Percentiles rank a stretch among this genome's conserved stretches.
Evolutionary conservation across 345 rosid genomes (phyloP).

Genomic region (Heritiera fomes): DNA sequence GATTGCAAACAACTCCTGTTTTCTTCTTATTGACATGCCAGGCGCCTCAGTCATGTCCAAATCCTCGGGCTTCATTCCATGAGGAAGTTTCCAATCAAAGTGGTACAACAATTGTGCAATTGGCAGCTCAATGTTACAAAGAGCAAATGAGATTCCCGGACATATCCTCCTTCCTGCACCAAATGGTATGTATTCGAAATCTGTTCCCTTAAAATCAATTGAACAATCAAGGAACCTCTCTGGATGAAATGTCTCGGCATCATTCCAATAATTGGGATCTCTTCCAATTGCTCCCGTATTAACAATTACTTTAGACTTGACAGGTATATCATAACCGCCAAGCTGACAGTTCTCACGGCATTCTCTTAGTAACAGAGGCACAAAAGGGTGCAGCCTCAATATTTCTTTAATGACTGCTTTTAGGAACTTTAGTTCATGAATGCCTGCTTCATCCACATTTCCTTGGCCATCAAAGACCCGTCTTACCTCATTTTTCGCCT

Average conservation of each 20-base stretch:
- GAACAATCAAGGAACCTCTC: slow-evolving; percentile 14
- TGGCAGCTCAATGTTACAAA: slow-evolving; percentile 1
- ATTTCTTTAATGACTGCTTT: slow-evolving; percentile 17
- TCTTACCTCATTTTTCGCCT: slow-evolving; percentile 12
- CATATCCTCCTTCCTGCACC: slow-evolving; percentile 25
- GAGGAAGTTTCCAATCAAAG: slow-evolving; percentile 17
- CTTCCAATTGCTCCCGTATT: slow-evolving; percentile 15
- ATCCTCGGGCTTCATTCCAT: slow-evolving; percentile 4
- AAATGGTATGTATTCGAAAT: slow-evolving; percentile 18
- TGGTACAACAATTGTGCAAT: slow-evolving; percentile 16
- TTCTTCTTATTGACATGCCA: not conserved
- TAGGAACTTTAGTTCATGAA: slow-evolving; percentile 16
- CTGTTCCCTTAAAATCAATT: slow-evolving; percentile 14
- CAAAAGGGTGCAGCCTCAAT: slow-evolving; percentile 15
- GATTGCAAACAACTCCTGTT: slow-evolving; percentile 6
- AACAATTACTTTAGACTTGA: slow-evolving; percentile 4
- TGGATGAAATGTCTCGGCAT: slow-evolving; percentile 14
- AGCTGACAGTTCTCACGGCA: not conserved
- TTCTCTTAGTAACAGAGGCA: slow-evolving; percentile 17
- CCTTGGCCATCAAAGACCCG: not conserved
- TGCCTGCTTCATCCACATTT: slow-evolving; percentile 16
- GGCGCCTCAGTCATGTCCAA: slow-evolving; percentile 8
- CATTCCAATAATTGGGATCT: slow-evolving; percentile 14
- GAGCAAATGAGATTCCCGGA: slow-evolving; percentile 18
- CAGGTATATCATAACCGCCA: slow-evolving; percentile 1